Evolutionary conservation across 2,329 filamentous ascomycete genomes (phyloP).

Genomic region (Pseudopithomyces maydicus): DNA sequence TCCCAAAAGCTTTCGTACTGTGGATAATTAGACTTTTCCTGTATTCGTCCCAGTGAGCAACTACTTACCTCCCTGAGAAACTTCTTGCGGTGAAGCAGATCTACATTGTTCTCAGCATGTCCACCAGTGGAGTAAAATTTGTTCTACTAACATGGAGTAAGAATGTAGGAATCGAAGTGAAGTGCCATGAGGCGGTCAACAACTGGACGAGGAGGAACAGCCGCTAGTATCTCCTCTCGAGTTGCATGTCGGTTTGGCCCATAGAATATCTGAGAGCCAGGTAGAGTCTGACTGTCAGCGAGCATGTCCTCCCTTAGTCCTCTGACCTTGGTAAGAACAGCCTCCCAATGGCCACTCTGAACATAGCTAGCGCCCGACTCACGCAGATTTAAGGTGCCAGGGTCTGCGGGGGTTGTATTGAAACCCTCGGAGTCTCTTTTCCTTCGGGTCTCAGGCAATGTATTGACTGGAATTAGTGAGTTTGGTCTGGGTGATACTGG

Average conservation of each 20-base stretch:
- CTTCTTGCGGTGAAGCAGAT: neutral
- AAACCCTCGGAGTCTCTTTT: neutral
- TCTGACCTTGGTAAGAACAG: neutral
- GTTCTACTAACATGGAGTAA: neutral
- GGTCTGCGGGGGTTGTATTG: neutral
- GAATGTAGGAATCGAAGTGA: neutral
- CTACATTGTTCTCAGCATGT: neutral
- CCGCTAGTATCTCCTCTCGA: neutral
- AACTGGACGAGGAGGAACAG: neutral
- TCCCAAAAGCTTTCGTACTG: neutral
- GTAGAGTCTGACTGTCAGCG: neutral
- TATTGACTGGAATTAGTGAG: neutral
- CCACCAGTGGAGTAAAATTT: no score
- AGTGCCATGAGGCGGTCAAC: neutral
- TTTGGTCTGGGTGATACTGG: neutral
- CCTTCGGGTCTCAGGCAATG: neutral
- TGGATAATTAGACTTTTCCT: neutral
- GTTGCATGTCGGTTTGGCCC: neutral
- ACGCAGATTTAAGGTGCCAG: neutral
- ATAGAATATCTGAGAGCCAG: neutral
- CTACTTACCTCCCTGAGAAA: neutral
- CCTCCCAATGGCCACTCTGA: neutral
- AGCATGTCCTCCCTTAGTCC: neutral
- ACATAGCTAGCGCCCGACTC: neutral
- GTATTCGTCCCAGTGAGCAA: no score